phyloP scores from a whole-genome alignment of 495 filamentous ascomycete genomes.

The Trichoderma reesei region DNA sequence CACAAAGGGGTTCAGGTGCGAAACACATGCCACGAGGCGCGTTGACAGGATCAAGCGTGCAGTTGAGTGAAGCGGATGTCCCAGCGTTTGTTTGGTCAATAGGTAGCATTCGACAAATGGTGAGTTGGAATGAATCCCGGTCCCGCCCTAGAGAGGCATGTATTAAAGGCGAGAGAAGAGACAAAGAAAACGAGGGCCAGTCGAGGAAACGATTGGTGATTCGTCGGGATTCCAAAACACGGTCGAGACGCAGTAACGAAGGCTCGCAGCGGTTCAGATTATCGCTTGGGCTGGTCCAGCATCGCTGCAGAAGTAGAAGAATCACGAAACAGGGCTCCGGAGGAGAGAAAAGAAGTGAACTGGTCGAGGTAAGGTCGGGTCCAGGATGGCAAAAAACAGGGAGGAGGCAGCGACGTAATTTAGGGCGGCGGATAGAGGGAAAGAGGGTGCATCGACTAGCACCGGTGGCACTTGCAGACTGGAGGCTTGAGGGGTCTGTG shows the following conservation, averaged over 20 bases:
- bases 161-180: background rate
- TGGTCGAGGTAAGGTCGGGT: background rate
- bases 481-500: background rate
- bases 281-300: background rate
- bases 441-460: background rate
- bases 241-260: no score
- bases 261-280: background rate
- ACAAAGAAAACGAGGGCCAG: background rate
- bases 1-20: conserved; percentile 1
- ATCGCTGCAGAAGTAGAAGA: background rate
- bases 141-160: background rate
- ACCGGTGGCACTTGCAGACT: conserved; percentile 1
- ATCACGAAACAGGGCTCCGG: background rate
- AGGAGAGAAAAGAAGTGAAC: background rate
- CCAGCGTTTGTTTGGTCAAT: background rate
- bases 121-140: background rate
- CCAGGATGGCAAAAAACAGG: background rate
- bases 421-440: background rate
- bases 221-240: no score
- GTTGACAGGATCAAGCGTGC: background rate
- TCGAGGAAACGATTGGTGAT: no score
- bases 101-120: background rate
- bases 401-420: conserved; percentile 5
- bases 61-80: background rate
- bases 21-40: conserved; percentile 9